Base-by-base conservation (phyloP, 2,329 filamentous ascomycete species). In the Botrytis fragariae region DNA sequence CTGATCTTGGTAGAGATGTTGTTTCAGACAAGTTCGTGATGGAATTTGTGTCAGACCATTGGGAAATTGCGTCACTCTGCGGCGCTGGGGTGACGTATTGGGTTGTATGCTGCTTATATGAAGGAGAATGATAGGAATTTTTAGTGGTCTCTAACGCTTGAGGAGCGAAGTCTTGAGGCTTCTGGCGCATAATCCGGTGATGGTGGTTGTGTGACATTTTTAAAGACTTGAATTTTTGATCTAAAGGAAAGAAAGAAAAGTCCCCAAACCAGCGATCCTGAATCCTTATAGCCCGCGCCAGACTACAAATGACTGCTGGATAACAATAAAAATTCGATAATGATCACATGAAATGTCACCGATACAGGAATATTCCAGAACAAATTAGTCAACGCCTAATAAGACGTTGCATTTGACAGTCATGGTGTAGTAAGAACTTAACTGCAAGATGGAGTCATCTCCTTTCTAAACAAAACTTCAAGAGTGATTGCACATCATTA, bases 281-380 rank as follows among this genome's bases (percentile, higher is more conserved):
- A 8, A n/a, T 16, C 14, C 51, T 18, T 54, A 54, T 54, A 16
- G 1, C 51, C 5, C 0, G 0, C 25, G 16, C 14, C 1, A 54
- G 51, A 54, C n/a, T 54, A 16, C 1, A 54, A 29, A 18, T 29
- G 51, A 54, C 51, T 54, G 12, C n/a, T 54, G 6, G 51, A 29
- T 29, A 29, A 8, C 8, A 18, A 16, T 18, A 29, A 51, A 4
- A n/a, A 51, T n/a, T n/a, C 10, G 4, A 48, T 10, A n/a, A n/a
- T 51, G 25, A 51, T n/a, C 20, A 0, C 6, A n/a, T 29, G 4
- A 5, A 51, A n/a, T n/a, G 48, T 14, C 10, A n/a, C 22, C 0
- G 0, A 51, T 29, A 1, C 1, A 18, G 25, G 18, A 29, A 16
- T 4, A 29, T 7, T 18, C 0, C 6, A 54, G 5, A 14, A 29